phyloP scores from a whole-genome alignment of 352 stramenopile species.

The Thalassiosira hispida region DNA sequence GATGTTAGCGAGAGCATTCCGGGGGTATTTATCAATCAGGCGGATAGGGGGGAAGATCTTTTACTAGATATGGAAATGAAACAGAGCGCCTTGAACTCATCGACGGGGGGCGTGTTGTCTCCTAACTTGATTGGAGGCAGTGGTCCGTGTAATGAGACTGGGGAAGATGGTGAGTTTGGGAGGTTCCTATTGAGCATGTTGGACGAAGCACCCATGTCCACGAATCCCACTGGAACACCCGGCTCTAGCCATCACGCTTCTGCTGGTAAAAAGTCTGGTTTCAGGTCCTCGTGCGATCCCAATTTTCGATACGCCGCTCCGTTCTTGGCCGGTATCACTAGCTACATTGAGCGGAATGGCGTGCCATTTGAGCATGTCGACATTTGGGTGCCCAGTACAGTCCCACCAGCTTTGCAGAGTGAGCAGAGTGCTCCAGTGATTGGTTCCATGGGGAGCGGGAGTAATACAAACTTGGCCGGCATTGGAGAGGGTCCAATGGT shows the following conservation, averaged over 20 bases:
- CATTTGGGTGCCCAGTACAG: conserved; percentile 72
- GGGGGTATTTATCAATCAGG: conserved; percentile 76
- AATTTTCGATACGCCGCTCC: conserved; percentile 70
- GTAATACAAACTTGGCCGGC: not conserved
- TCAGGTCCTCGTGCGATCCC: conserved; percentile 14
- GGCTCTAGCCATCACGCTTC: not conserved
- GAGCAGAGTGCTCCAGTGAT: conserved; percentile 8
- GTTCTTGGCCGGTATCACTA: conserved; percentile 67
- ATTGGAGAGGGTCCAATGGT: conserved; percentile 9
- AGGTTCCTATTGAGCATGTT: conserved; percentile 48
- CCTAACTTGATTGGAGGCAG: not conserved
- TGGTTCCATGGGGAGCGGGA: conserved; percentile 12
- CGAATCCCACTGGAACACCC: not conserved
- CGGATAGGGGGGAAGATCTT: not conserved
- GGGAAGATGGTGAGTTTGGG: conserved; percentile 34
- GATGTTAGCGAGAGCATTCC: conserved; percentile 60
- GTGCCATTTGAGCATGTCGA: conserved; percentile 82
- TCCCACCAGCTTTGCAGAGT: conserved; percentile 33
- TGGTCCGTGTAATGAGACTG: not conserved
- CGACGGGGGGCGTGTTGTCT: too few relatives aligned
- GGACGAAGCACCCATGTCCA: conserved; percentile 11
- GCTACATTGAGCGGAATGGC: conserved; percentile 70
- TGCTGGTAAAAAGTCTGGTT: too few relatives aligned
- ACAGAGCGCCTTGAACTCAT: too few relatives aligned
- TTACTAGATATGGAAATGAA: too few relatives aligned